Evolutionary conservation across 306 rosid genomes (phyloP), one percentile per base, ranked within the genome.

Genomic region (Bauhinia variegata): DNA sequence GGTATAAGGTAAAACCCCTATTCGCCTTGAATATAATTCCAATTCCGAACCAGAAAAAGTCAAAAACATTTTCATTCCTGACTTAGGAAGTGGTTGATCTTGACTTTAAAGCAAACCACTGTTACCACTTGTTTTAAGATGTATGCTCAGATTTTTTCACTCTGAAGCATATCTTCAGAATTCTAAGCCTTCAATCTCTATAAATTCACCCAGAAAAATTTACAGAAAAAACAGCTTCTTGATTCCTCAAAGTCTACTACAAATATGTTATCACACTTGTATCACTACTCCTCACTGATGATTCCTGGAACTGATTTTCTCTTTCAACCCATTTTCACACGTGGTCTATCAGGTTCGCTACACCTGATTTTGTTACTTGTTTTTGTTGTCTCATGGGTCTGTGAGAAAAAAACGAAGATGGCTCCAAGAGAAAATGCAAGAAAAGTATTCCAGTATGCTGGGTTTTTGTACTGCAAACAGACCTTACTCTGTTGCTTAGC

Each of bases 301-400:
- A 67, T 78, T 78, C 44, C 69, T 5, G 70, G 41, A 51, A 41
- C 70, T 54, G 58, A 75, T 42, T 80, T 84, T 69, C 71, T 82
- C 38, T 54, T 82, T 15, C 49, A 72, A 68, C 85, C 85, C 23
- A 18, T 79, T 54, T 82, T 82, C 77, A 59, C 77, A 15, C 83
- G 70, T 13, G 75, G 82, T 51, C 31, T 82, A 17, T 89, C 91
- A 61, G 82, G 78, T 44, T 81, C 79, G 2, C 38, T 81, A 11
- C 89, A 87, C 76, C 34, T 83, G 14, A 52, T 67, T 6, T 59
- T 83, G 74, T 77, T 80, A 8, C 28, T 73, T 32, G 72, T 28
- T 16, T 47, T 81, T 68, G 59, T 62, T n/a, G 0, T 78, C 39
- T 80, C 73, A 19, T 78, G 84, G 86, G 54, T 56, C 52, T 70